Evolutionary conservation across 2,329 filamentous ascomycete genomes (phyloP).

Genomic region (Ophiostoma quercus): DNA sequence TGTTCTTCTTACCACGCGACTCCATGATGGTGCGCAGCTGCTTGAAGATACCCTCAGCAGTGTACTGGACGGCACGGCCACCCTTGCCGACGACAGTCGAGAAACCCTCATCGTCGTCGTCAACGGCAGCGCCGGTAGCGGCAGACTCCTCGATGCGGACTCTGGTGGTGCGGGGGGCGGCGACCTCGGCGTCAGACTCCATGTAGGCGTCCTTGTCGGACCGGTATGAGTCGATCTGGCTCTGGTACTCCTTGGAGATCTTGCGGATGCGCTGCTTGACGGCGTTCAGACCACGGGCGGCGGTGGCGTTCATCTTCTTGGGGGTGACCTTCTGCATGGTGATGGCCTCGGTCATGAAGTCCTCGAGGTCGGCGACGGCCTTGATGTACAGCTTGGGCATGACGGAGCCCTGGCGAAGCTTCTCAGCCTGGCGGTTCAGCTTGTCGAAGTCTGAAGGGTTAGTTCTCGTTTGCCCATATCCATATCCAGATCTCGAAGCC

Average conservation of each 20-base stretch:
- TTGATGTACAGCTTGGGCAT: constrained; percentile 90
- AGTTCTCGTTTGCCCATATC: not conserved
- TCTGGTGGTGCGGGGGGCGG: constrained; percentile 45
- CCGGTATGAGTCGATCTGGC: constrained; percentile 81
- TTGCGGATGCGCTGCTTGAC: constrained; percentile 99
- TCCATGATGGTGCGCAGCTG: constrained; percentile 90
- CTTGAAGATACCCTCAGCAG: constrained; percentile 96
- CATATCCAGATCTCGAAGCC: not conserved
- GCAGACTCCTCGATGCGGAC: constrained; percentile 43
- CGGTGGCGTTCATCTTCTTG: constrained; percentile 98
- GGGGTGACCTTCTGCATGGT: constrained; percentile 92
- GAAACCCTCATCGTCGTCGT: constrained; percentile 76
- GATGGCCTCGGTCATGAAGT: constrained; percentile 86
- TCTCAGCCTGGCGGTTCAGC: constrained; percentile 78
- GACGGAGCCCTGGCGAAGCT: constrained; percentile 70
- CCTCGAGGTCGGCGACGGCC: constrained; percentile 87
- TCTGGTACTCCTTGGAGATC: constrained; percentile 91
- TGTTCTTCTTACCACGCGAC: constrained; percentile 98
- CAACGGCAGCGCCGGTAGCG: constrained; percentile 38
- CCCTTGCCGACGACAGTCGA: constrained; percentile 84
- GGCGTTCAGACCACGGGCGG: constrained; percentile 88
- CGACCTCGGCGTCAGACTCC: constrained; percentile 72
- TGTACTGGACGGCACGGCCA: constrained; percentile 84
- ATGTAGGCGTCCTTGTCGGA: constrained; percentile 82
- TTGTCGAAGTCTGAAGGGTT: constrained; percentile 75